Conservation (phyloP, 495 filamentous ascomycete species). For the Astrocystis sublimbata region DNA sequence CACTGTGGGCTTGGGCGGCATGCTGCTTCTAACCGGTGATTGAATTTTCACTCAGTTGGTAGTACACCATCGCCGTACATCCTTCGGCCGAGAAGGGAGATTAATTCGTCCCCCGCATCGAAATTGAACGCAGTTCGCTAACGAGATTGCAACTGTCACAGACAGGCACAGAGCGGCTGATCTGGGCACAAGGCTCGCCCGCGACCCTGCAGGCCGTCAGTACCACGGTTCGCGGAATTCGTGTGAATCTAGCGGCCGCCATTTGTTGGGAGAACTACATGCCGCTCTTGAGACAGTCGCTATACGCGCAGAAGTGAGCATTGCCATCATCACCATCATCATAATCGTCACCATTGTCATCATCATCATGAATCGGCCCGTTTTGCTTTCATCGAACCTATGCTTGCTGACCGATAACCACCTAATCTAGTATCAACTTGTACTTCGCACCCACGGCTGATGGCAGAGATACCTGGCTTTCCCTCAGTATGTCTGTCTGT, state of each 20-base stretch:
- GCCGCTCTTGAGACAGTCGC: conserved; percentile 70
- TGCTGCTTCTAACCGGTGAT: neutral
- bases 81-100: neutral
- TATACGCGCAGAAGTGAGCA: conserved; percentile 77
- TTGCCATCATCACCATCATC: neutral
- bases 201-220: conserved; percentile 79
- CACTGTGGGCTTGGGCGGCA: neutral
- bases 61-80: neutral
- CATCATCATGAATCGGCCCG: neutral
- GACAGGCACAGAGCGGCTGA: conserved; percentile 78
- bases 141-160: conserved; percentile 25
- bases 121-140: too few species aligned
- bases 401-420: neutral
- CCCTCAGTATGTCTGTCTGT: conserved; percentile 43
- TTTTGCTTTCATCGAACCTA: too few species aligned
- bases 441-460: conserved; percentile 94
- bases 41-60: neutral
- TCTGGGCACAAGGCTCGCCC: conserved; percentile 88
- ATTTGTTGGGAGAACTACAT: conserved; percentile 99
- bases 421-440: conserved; percentile 62
- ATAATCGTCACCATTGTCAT: neutral
- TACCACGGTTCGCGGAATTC: conserved; percentile 75
- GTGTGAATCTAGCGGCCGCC: conserved; percentile 75
- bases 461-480: conserved; percentile 77
- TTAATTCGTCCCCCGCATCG: too few species aligned